phyloP scores from a whole-genome alignment of 176 grass and related monocot species.

The Musa schizocarpa region DNA sequence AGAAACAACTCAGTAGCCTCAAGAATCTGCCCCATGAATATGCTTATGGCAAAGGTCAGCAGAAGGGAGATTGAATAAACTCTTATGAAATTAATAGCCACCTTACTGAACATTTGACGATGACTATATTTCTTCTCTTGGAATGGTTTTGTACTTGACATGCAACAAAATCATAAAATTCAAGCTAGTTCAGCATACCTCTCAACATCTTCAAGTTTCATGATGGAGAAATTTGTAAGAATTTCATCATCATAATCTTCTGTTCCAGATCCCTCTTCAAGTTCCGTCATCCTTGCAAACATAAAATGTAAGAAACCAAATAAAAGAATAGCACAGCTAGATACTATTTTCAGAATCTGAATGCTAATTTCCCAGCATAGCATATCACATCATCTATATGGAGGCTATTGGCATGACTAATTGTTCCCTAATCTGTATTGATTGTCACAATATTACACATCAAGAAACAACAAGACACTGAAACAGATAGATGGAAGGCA shows the following conservation, averaged over 20 bases:
- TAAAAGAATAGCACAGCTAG: background rate
- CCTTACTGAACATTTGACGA: background rate
- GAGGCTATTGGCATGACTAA: background rate
- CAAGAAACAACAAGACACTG: no score
- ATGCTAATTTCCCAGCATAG: background rate
- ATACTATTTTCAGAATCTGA: background rate
- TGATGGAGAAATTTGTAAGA: conserved; percentile 34
- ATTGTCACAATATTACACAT: background rate
- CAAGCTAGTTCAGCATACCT: conserved; percentile 28
- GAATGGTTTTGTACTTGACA: background rate
- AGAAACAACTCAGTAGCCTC: no score
- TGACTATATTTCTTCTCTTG: background rate
- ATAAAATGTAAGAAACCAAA: background rate
- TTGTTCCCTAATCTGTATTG: no score
- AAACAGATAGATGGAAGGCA: no score
- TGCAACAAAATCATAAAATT: background rate
- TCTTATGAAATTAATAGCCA: background rate
- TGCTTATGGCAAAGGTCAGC: no score
- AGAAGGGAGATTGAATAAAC: background rate
- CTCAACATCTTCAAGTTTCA: background rate
- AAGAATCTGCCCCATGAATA: no score
- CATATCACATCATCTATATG: background rate
- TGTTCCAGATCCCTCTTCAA: conserved; percentile 78
- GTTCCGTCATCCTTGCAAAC: conserved; percentile 65
- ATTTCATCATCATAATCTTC: conserved; percentile 55